phyloP scores from a whole-genome alignment of 2,329 filamentous ascomycete species.

The Tolypocladium nubicola region DNA sequence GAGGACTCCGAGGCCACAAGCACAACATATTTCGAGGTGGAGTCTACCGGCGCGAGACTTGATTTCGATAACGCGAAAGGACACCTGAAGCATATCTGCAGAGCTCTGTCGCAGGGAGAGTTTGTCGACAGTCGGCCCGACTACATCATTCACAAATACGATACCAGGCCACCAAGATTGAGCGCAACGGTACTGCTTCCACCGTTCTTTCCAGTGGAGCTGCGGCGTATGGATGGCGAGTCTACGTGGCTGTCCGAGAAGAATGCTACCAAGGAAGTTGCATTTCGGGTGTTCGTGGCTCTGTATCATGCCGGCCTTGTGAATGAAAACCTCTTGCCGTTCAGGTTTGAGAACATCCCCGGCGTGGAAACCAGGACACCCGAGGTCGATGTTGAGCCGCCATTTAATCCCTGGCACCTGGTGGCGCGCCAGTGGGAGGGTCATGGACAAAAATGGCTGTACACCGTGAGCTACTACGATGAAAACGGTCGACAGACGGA shows the following conservation, averaged over 20 bases:
- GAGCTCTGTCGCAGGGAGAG: conserved; percentile 41
- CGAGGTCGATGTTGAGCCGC: conserved; percentile 22
- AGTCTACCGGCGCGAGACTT: conserved; percentile 48
- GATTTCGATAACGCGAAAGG: conserved; percentile 61
- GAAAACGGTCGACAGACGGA: conserved; percentile 15
- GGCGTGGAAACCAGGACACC: conserved; percentile 26
- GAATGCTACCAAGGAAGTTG: conserved; percentile 68
- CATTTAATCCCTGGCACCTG: conserved; percentile 35
- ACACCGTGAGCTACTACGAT: conserved; percentile 23
- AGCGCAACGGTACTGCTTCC: conserved; percentile 61
- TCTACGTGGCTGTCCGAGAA: conserved; percentile 58
- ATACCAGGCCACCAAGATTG: conserved; percentile 19
- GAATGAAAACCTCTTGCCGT: conserved; percentile 68
- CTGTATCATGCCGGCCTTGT: conserved; percentile 63
- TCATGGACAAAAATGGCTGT: conserved; percentile 9
- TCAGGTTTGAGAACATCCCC: conserved; percentile 28
- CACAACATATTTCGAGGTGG: conserved; percentile 21
- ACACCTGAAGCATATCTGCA: conserved; percentile 80
- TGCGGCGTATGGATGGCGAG: conserved; percentile 14
- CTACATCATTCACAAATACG: conserved; percentile 44
- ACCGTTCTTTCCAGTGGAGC: conserved; percentile 45
- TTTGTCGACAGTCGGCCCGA: conserved; percentile 58
- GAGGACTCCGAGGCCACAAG: conserved; percentile 30
- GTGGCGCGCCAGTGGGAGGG: conserved; percentile 32
- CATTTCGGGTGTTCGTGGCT: conserved; percentile 66